phyloP scores from a whole-genome alignment of 129 eudicot species.

The Dittrichia graveolens region DNA sequence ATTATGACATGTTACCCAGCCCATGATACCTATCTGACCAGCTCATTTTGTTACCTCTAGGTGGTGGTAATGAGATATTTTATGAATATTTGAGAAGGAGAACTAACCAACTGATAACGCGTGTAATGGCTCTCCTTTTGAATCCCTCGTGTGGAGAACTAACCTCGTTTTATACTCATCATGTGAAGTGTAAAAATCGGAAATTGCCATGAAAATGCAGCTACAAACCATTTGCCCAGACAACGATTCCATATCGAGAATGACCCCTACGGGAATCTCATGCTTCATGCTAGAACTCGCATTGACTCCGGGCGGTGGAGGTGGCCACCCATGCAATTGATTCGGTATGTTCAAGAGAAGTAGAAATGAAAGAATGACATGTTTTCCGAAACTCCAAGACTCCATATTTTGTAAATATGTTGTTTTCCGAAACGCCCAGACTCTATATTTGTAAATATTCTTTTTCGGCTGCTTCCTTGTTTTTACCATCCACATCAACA shows the following conservation, averaged over 20 bases:
- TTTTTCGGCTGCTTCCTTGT: neutral
- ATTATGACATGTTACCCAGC: no score
- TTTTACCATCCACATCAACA: neutral
- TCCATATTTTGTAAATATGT: neutral
- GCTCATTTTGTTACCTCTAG: neutral
- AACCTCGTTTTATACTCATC: constrained; percentile 18
- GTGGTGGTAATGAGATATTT: neutral
- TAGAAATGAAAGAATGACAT: neutral
- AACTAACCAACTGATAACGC: constrained; percentile 17
- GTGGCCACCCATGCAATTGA: constrained; percentile 4
- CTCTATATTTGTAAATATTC: no score
- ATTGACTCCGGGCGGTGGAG: neutral
- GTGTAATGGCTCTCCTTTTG: constrained; percentile 11
- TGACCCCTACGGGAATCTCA: constrained; percentile 20
- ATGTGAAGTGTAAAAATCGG: constrained; percentile 7
- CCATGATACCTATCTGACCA: no score
- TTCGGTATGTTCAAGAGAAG: neutral
- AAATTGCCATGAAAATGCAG: constrained; percentile 21
- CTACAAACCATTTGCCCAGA: constrained; percentile 5
- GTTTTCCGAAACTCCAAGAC: constrained; percentile 14
- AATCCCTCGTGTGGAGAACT: constrained; percentile 20
- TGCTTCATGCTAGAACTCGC: constrained; percentile 1
- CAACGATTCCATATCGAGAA: constrained; percentile 10
- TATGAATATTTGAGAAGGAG: neutral
- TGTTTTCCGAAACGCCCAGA: no score